phyloP scores from a whole-genome alignment of 345 rosid genomes.

The Excoecaria agallocha region DNA sequence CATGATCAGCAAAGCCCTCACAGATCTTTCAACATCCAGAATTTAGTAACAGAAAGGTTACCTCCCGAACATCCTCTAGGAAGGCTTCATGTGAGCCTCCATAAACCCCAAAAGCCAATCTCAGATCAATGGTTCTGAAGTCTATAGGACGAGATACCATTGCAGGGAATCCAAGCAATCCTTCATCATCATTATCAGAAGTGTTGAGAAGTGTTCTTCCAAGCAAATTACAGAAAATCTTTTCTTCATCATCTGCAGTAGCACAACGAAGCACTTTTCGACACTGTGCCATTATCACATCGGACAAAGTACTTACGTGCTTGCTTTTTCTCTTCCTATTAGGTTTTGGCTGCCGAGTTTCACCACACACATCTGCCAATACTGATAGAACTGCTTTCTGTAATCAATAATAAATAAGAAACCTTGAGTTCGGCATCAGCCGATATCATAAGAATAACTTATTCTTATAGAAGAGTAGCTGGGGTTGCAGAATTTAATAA shows the following conservation, averaged over 20 bases:
- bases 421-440: slow-evolving; percentile 14
- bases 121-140: slow-evolving; percentile 38
- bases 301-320: slow-evolving; percentile 21
- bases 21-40: not conserved
- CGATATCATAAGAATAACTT: not conserved
- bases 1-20: not conserved
- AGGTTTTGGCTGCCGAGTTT: slow-evolving; percentile 29
- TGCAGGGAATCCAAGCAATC: slow-evolving; percentile 32
- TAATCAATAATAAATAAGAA: slow-evolving; percentile 13
- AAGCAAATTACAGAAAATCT: slow-evolving; percentile 35
- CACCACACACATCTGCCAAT: slow-evolving; percentile 27
- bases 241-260: slow-evolving; percentile 33
- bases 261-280: slow-evolving; percentile 33
- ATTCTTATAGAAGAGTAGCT: not conserved
- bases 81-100: slow-evolving; percentile 42
- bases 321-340: slow-evolving; percentile 25
- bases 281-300: slow-evolving; percentile 38
- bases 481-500: not conserved
- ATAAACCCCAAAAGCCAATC: slow-evolving; percentile 37
- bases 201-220: slow-evolving; percentile 38
- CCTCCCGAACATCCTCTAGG: slow-evolving; percentile 47
- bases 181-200: slow-evolving; percentile 37
- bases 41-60: slow-evolving; percentile 8
- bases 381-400: slow-evolving; percentile 41
- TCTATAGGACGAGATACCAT: slow-evolving; percentile 41